Evolutionary conservation across 257 asterid genomes (phyloP), one percentile per base, ranked within the genome.

Genomic region (Solanum pennellii): DNA sequence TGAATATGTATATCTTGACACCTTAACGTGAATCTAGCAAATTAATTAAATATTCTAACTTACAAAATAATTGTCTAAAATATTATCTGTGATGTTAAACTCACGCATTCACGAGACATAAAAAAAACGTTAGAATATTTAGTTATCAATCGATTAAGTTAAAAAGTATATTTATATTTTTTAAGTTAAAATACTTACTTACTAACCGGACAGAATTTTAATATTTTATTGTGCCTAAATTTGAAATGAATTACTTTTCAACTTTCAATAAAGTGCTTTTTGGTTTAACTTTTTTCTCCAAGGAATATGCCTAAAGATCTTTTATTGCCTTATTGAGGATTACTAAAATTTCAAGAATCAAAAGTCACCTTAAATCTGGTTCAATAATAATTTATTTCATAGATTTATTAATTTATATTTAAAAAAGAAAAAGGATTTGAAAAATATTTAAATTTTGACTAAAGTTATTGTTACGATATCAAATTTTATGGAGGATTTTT

Each of bases 121-220:
- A 2, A 23, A 10, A 0, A 2, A 0, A n/a, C 1, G 9, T 65
- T n/a, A 1, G 1, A 65, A 0, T n/a, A n/a, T 65, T n/a, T n/a
- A 65, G 16, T 12, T n/a, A 2, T 62, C 71, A n/a, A 1, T 35
- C 39, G 1, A 35, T 35, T 35, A 35, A 35, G 39, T 35, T 35
- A 35, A 35, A 1, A 35, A 1, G 0, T 35, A 23, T 62, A 2
- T 2, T 5, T 9, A 62, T 23, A 62, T 7, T 11, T 3, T n/a
- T 12, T 2, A 65, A 65, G 1, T 1, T 65, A 6, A 65, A 65
- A 65, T 65, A 65, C 4, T 62, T 62, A n/a, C 14, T 65, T 65
- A 65, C 12, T 0, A 65, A 9, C 9, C 1, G 5, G 2, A 4
- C 14, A 0, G 1, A 65, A n/a, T 65, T 65, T 65, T 10, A 65